Evolutionary conservation across 2,329 filamentous ascomycete genomes (phyloP), one percentile per base, ranked within the genome.

Genomic region (Neopestalotiopsis sp.): DNA sequence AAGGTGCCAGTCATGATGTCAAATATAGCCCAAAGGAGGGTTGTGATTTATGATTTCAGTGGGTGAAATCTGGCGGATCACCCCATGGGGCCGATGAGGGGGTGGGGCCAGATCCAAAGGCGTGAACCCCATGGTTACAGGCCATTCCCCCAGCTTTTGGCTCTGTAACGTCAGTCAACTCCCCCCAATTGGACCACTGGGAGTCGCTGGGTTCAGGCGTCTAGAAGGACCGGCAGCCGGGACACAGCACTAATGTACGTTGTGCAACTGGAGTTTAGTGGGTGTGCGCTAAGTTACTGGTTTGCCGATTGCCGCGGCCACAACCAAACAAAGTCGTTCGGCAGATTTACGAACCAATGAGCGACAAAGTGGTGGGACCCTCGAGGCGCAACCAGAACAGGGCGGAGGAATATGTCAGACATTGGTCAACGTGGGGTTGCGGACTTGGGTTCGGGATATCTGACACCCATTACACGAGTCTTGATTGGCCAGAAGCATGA

Each of bases 281-380:
- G 45, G 10, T 9, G n/a, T n/a, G n/a, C 34, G 34, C 34, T 10
- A 13, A 34, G 9, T 24, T 28, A 6, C 4, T 59, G 24, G 57
- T 30, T 30, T 59, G 57, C 57, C 59, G 59, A 40, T 62, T 62
- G 32, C 59, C 59, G 59, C 59, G 59, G 59, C 28, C 59, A 38
- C 32, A n/a, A 30, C n/a, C 57, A 28, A 30, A 59, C 1, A 59
- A 20, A 17, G 34, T 34, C 17, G 14, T 34, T 73, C 73, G 73
- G 73, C 73, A 75, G 73, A 74, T 75, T 72, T 59, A 67, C 66
- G 70, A 70, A 52, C 73, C 73, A 75, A 74, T 74, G 66, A 52
- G 67, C 30, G 17, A 69, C 58, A 68, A 64, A 32, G 68, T 67
- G 65, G 72, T 72, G 65, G 72, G 69, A 71, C 52, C 68, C 65